These are phyloP conservation scores for Penicillium sp. DNA, from an alignment of 2,329 filamentous ascomycete species.

Conservation along the genomic window DNA sequence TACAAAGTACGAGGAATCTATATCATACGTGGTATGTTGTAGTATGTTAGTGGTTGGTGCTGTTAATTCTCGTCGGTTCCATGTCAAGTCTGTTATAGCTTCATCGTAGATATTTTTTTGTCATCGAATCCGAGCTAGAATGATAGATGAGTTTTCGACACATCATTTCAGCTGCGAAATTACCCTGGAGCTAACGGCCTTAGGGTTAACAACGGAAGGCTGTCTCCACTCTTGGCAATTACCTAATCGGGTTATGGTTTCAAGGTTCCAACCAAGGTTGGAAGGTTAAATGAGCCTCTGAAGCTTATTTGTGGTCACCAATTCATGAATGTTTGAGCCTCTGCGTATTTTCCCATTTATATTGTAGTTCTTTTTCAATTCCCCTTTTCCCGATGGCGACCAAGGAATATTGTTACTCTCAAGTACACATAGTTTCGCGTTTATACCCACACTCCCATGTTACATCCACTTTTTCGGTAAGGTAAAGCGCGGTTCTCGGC, in stretches of 20 bases:
- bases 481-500: background rate
- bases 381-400: rapidly evolving
- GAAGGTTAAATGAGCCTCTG: background rate
- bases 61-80: background rate
- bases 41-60: slow-evolving; percentile 14
- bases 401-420: background rate
- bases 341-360: background rate
- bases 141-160: slow-evolving; percentile 1
- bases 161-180: slow-evolving; percentile 1
- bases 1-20: background rate
- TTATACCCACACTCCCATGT: background rate
- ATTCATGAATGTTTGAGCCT: background rate
- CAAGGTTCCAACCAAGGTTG: no score
- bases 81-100: slow-evolving; percentile 1
- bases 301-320: background rate
- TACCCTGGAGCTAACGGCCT: background rate
- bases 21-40: background rate
- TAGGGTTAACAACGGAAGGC: background rate
- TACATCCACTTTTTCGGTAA: background rate
- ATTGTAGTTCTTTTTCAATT: background rate
- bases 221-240: background rate
- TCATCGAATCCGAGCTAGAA: background rate
- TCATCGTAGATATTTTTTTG: background rate
- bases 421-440: background rate
- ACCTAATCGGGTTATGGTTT: background rate